Conservation (phyloP, 2,329 filamentous ascomycete genomes). For the Exutisphaerella laricina region DNA sequence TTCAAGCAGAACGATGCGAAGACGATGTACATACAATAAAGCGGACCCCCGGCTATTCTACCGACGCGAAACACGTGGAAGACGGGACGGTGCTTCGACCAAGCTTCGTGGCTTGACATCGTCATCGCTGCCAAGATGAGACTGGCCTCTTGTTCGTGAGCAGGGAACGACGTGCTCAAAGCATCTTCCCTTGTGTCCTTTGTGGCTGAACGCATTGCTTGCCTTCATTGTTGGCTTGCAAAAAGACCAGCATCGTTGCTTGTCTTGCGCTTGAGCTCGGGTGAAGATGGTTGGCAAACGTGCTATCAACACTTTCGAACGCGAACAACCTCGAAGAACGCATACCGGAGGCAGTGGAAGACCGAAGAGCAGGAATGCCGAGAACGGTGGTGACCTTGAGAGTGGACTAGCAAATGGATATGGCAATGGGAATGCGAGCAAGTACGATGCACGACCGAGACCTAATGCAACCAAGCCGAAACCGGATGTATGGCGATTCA, state of each 20-base stretch:
- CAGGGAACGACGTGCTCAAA: not conserved
- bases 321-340: slow-evolving; percentile 2
- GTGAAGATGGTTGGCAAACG: slow-evolving; percentile 32
- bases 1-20: too few species aligned
- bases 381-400: slow-evolving; percentile 14
- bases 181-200: not conserved
- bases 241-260: too few species aligned
- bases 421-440: slow-evolving; percentile 10
- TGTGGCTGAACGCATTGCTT: not conserved
- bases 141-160: not conserved
- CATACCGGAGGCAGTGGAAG: slow-evolving; percentile 7
- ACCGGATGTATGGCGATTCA: slow-evolving; percentile 39
- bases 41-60: too few species aligned
- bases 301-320: slow-evolving; percentile 12
- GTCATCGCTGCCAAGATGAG: slow-evolving; percentile 2
- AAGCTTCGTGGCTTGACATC: not conserved
- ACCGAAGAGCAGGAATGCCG: not conserved
- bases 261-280: too few species aligned
- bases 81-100: not conserved
- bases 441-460: slow-evolving; percentile 15
- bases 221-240: too few species aligned
- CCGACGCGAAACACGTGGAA: not conserved
- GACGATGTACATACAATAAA: too few species aligned
- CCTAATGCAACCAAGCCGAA: slow-evolving; percentile 19
- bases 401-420: slow-evolving; percentile 12